These are phyloP conservation scores for Phallus indusiatus DNA, from an alignment of 768 basidiomycete genomes.

Conservation along the genomic window DNA sequence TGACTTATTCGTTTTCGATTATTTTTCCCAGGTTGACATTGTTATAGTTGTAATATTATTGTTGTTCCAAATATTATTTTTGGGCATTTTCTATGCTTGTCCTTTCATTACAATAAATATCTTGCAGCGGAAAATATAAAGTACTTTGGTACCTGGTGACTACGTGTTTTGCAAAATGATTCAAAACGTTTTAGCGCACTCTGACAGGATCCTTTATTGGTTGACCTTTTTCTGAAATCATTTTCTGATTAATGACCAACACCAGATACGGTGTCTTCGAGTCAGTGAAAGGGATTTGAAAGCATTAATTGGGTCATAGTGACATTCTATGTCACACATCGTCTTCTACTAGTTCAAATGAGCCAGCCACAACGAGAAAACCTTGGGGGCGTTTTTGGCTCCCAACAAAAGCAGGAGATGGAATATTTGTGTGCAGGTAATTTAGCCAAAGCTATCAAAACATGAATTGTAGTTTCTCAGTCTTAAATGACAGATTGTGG, in stretches of 20 bases:
- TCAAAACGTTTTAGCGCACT: too few species aligned
- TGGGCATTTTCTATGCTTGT: neutral
- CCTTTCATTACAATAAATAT: neutral
- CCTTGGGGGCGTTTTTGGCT: neutral
- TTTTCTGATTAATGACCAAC: too few species aligned
- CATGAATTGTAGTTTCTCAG: neutral
- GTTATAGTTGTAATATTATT: neutral
- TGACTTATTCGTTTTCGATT: neutral
- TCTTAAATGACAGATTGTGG: constrained; percentile 65
- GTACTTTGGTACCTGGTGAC: too few species aligned
- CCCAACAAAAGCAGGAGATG: constrained; percentile 49
- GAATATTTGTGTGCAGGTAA: constrained; percentile 82
- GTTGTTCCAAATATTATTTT: neutral
- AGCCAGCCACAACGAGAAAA: constrained; percentile 27
- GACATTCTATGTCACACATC: neutral
- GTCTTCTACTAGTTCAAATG: constrained; percentile 20
- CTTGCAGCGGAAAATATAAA: too few species aligned
- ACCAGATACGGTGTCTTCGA: too few species aligned
- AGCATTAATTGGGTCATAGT: too few species aligned
- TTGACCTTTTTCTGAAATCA: too few species aligned
- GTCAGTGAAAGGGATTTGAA: too few species aligned
- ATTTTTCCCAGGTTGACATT: neutral
- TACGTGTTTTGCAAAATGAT: too few species aligned
- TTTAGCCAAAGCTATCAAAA: neutral
- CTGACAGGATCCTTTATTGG: too few species aligned